Evolutionary conservation across 2,329 filamentous ascomycete genomes (phyloP).

Genomic region (Sclerotinia minor): DNA sequence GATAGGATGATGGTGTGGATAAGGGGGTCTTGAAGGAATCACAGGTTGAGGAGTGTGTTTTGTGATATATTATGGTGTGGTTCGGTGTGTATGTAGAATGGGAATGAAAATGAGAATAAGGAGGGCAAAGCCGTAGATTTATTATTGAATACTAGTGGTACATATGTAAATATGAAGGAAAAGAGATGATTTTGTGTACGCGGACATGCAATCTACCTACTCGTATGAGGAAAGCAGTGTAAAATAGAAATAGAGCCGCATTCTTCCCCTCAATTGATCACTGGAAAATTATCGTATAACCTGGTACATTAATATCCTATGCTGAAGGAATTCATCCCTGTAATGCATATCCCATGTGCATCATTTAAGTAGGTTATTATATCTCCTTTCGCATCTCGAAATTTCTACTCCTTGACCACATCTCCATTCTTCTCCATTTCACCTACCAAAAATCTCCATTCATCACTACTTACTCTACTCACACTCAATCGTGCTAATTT

Average conservation of each 20-base stretch:
- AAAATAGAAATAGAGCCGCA: not conserved
- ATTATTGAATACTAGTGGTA: too few relatives aligned
- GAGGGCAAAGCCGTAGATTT: too few relatives aligned
- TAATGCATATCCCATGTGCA: not conserved
- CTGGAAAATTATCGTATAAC: not conserved
- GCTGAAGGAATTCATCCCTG: not conserved
- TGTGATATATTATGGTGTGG: too few relatives aligned
- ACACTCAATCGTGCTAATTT: constrained; percentile 84
- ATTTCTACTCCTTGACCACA: constrained; percentile 18
- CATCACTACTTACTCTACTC: constrained; percentile 60
- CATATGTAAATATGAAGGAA: too few relatives aligned
- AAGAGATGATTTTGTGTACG: not conserved
- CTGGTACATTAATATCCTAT: not conserved
- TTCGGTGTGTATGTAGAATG: too few relatives aligned
- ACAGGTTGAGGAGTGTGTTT: too few relatives aligned
- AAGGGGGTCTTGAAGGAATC: too few relatives aligned
- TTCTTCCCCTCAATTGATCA: not conserved
- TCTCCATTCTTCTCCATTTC: constrained; percentile 25
- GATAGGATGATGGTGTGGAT: too few relatives aligned
- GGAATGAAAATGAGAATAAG: too few relatives aligned
- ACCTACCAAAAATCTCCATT: constrained; percentile 52
- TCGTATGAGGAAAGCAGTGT: too few relatives aligned
- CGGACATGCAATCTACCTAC: too few relatives aligned
- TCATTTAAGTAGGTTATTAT: not conserved
- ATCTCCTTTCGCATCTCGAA: too few relatives aligned